Percentiles rank a stretch among this genome's conserved stretches.
These are phyloP conservation scores for Nitzschia inconspicua DNA, from an alignment of 108 stramenopile species.

Conservation along the genomic window DNA sequence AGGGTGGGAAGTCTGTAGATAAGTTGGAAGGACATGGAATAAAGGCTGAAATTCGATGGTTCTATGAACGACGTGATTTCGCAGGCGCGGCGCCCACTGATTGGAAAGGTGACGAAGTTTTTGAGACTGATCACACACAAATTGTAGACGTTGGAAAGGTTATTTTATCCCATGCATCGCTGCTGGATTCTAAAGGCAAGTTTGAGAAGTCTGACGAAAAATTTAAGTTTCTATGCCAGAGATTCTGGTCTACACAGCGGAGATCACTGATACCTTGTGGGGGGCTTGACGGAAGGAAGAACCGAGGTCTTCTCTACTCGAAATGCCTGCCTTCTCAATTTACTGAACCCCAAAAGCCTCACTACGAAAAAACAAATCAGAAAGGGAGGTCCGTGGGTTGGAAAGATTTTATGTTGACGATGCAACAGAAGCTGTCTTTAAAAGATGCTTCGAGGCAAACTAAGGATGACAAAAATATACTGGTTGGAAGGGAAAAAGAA, in stretches of 20 bases:
- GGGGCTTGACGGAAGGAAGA: conserved; percentile 32
- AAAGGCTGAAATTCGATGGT: conserved; percentile 72
- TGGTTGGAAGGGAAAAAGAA: conserved; percentile 71
- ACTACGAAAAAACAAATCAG: not conserved
- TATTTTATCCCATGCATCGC: conserved; percentile 52
- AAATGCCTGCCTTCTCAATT: conserved; percentile 5
- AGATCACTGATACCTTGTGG: conserved; percentile 74
- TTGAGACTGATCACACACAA: conserved; percentile 77
- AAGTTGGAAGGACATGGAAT: conserved; percentile 12
- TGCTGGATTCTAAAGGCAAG: conserved; percentile 16
- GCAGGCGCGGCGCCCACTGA: conserved; percentile 24
- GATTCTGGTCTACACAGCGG: conserved; percentile 74
- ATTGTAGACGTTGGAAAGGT: conserved; percentile 29
- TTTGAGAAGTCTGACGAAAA: conserved; percentile 1
- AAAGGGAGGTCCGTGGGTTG: conserved; percentile 12
- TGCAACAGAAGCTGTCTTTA: conserved; percentile 63
- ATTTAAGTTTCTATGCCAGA: conserved; percentile 44
- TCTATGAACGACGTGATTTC: conserved; percentile 61
- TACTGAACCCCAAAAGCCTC: not conserved
- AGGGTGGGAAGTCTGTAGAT: conserved; percentile 34
- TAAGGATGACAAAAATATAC: conserved; percentile 38
- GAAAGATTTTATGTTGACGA: conserved; percentile 48
- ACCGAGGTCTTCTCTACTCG: conserved; percentile 38
- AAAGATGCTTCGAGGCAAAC: conserved; percentile 78
- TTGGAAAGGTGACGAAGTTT: conserved; percentile 46